These are phyloP conservation scores for Aspergillus pseudotamarii DNA, from an alignment of 2,329 filamentous ascomycete genomes.

Conservation along the genomic window DNA sequence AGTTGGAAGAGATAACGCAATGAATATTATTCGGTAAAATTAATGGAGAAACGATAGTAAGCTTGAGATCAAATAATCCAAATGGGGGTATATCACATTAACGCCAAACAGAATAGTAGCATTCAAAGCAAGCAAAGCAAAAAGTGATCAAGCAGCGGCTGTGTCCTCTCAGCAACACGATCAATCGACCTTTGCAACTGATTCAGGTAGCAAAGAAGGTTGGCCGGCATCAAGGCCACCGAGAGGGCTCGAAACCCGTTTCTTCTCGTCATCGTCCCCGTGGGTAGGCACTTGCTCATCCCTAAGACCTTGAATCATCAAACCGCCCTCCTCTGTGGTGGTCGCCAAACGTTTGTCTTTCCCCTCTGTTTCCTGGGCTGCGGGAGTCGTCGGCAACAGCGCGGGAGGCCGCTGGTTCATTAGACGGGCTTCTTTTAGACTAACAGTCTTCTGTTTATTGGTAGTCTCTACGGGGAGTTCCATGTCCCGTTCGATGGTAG, in stretches of 20 bases:
- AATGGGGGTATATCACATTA: constrained; percentile 46
- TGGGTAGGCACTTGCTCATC: constrained; percentile 30
- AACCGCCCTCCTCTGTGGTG: constrained; percentile 29
- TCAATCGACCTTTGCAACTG: constrained; percentile 28
- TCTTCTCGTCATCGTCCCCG: constrained; percentile 14
- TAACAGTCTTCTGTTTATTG: constrained; percentile 97
- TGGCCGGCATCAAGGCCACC: constrained; percentile 31
- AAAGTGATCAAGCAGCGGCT: neutral
- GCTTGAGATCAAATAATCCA: constrained; percentile 23
- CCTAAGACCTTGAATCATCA: constrained; percentile 39
- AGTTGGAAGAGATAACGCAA: constrained; percentile 10
- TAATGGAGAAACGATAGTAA: constrained; percentile 23
- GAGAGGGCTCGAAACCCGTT: constrained; percentile 24
- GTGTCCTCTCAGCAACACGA: neutral
- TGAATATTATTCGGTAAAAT: constrained; percentile 23
- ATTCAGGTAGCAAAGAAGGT: constrained; percentile 31
- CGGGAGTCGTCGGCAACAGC: constrained; percentile 64
- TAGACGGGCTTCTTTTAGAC: constrained; percentile 80
- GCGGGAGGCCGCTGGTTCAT: constrained; percentile 90
- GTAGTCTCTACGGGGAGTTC: constrained; percentile 80
- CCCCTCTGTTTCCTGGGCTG: constrained; percentile 22
- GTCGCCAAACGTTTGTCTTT: constrained; percentile 26
- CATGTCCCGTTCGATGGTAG: constrained; percentile 90
- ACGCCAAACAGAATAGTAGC: constrained; percentile 29
- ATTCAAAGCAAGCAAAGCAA: constrained; percentile 14